These are phyloP conservation scores for Colletotrichum sp. DNA, from an alignment of 2,329 filamentous ascomycete species.

Conservation along the genomic window DNA sequence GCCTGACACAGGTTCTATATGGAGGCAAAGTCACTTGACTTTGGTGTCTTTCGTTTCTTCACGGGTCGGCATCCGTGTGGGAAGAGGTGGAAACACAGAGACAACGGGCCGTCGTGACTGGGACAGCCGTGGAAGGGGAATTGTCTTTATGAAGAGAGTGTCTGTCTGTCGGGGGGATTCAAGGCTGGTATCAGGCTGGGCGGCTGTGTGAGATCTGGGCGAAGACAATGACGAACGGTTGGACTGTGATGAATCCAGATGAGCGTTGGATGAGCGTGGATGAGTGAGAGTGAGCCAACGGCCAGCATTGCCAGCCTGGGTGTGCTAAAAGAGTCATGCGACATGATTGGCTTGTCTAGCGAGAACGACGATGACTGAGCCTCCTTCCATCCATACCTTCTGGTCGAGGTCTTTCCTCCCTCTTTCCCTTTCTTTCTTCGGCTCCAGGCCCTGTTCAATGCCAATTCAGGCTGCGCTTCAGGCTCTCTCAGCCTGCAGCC, in stretches of 20 bases:
- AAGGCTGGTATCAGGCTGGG: neutral
- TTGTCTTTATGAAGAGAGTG: neutral
- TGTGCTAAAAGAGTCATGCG: neutral
- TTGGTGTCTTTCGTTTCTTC: neutral
- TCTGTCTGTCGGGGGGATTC: neutral
- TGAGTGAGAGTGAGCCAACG: neutral
- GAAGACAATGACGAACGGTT: neutral
- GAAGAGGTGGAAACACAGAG: neutral
- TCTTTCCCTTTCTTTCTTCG: neutral
- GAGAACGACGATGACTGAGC: neutral
- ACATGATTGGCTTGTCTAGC: neutral
- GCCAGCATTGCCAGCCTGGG: neutral
- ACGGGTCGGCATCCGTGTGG: neutral
- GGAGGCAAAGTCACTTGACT: constrained; percentile 12
- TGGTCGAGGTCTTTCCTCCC: neutral
- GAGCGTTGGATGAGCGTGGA: neutral
- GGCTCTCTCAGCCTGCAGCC: neutral
- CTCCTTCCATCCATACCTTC: neutral
- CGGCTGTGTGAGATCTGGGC: neutral
- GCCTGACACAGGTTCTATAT: neutral
- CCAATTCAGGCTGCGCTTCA: neutral
- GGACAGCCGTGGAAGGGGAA: neutral
- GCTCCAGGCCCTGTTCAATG: neutral
- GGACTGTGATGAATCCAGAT: neutral
- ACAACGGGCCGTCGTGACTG: constrained; percentile 10